Base-by-base conservation (phyloP, 1,284 basidiomycete genomes). In the Heterobasidion irregulare region DNA sequence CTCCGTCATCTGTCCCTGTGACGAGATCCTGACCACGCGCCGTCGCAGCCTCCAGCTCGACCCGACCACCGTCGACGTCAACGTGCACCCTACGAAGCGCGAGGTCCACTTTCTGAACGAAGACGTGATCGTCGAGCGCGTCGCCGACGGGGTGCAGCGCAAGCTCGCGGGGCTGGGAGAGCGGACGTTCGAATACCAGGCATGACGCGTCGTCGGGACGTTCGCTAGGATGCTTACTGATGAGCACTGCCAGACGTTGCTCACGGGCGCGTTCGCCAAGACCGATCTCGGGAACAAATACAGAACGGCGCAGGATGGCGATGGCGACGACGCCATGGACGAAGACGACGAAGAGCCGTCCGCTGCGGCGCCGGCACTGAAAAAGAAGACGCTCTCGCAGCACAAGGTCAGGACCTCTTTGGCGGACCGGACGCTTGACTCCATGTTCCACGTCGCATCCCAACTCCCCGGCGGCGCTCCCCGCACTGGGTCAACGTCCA, bases 81-180 rank as follows among this genome's bases (percentile, higher is more conserved):
- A 99, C 63, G 95, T 99, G 0, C 96, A 98, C 68, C 97, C 97
- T 0, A 99, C 97, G 1, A 99, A 99, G 70, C 88, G 90, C 43
- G 95, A 98, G 68, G 94, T 98, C 0, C 92, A 95, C 62, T 99
- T 99, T 64, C 72, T 98, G 54, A 84, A 98, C 61, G 94, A 99
- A 68, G 97, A 98, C 54, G 78, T 78, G 12, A 92, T 98, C 62
- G 87, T 89, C 4, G 86, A 94, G 61, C 75, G 74, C 7, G 83
- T 99, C 50, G 84, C 89, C n/a, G 82, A 88, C 59, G 77, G 75
- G 0, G 74, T 97, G 1, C 85, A 91, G 58, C 71, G 77, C 50
- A 75, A 75, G 19, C 72, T 95, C n/a, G 76, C 84, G 0, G 78
- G 78, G 63, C 71, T 92, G 72, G 82, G 80, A 65, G 78, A 78